Evolutionary conservation across 2,329 filamentous ascomycete species (phyloP), one percentile per base, ranked within the genome.

Genomic region (Fusarium sp.): DNA sequence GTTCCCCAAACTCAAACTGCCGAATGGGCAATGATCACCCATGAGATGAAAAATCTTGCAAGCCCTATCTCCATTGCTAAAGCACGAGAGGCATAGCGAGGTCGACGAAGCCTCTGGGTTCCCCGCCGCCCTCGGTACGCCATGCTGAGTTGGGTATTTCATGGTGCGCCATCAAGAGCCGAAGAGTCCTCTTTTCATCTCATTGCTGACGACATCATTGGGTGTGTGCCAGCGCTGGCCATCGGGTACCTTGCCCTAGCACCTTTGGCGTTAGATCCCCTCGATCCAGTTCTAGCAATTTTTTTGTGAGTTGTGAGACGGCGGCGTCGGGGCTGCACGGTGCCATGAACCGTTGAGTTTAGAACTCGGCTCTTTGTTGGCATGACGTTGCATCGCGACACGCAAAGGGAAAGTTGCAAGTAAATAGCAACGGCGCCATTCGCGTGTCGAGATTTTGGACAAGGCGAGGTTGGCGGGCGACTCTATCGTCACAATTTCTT

Each of bases 201-300:
- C 27, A 17, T 49, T 70, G 33, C 62, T 61, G 51, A 61, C 61
- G 12, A 22, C 31, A 42, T 49, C 57, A 72, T 72, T 71, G 68
- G 69, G 57, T 38, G 24, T 64, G 33, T 35, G 42, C 20, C 3
- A 53, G 29, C 53, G 36, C 40, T 40, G 38, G n/a, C 35, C 51
- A 24, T 62, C 72, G 72, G 72, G 72, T 74, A 74, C 72, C 72
- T 74, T 70, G 74, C 69, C 72, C 69, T 74, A 74, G 66, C 71
- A 72, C 65, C 14, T 38, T 72, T 61, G 36, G 14, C 33, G 40
- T 69, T 73, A 74, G 61, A 61, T 62, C 29, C 36, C 53, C 58
- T 70, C 72, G 69, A 74, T 69, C 66, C 64, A 74, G 60, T 40
- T 53, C 56, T 62, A 67, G 36, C 55, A 64, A 38, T 61, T 35